Evolutionary conservation across 2,329 filamentous ascomycete species (phyloP).

Genomic region (Sclerotinia nivalis): DNA sequence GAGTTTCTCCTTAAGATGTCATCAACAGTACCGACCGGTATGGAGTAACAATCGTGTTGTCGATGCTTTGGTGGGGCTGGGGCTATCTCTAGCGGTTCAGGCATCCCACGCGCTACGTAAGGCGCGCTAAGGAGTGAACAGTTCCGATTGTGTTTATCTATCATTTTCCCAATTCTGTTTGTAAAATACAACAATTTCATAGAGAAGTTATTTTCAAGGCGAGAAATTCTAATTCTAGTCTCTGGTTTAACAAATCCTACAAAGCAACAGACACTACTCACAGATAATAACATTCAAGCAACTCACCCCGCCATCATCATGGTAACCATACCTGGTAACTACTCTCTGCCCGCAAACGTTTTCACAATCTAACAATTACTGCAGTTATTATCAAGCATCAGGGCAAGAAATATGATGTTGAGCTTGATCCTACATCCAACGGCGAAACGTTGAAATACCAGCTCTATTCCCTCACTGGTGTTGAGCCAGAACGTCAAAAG

Average conservation of each 20-base stretch:
- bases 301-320: slow-evolving; percentile 34
- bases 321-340: slow-evolving; percentile 42
- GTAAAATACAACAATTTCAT: not conserved
- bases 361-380: slow-evolving; percentile 30
- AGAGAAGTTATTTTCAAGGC: slow-evolving; percentile 1
- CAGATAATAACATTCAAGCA: not conserved
- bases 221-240: slow-evolving; percentile 1
- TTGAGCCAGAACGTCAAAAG: slow-evolving; percentile 95
- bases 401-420: slow-evolving; percentile 92
- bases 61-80: slow-evolving; percentile 30
- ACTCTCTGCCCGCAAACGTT: not conserved
- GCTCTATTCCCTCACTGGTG: slow-evolving; percentile 90
- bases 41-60: slow-evolving; percentile 25
- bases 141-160: slow-evolving; percentile 22
- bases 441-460: slow-evolving; percentile 96
- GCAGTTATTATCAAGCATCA: slow-evolving; percentile 91
- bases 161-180: slow-evolving; percentile 19
- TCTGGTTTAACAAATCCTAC: not conserved
- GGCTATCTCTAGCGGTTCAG: slow-evolving; percentile 29
- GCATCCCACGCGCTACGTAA: slow-evolving; percentile 31
- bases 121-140: slow-evolving; percentile 24
- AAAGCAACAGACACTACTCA: not conserved
- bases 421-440: slow-evolving; percentile 79
- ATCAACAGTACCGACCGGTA: slow-evolving; percentile 24
- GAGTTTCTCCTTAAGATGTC: slow-evolving; percentile 19